Conservation (phyloP, 2,329 filamentous ascomycete species). For the Pseudopithomyces chartarum region DNA sequence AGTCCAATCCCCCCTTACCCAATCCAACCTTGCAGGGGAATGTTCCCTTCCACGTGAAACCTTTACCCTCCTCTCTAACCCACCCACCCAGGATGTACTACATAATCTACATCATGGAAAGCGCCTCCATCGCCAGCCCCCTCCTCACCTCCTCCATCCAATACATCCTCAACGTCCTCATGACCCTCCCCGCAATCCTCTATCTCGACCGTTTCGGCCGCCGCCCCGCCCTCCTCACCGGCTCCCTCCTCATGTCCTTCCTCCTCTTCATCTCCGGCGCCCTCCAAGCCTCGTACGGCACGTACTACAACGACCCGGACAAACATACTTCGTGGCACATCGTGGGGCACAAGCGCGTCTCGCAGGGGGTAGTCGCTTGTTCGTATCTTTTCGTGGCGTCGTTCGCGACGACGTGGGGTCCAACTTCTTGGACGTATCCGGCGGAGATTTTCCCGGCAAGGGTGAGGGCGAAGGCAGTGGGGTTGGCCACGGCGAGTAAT, state of each 20-base stretch:
- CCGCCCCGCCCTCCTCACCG: constrained; percentile 60
- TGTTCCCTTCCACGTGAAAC: not conserved
- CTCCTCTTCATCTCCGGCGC: constrained; percentile 65
- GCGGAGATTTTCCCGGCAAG: constrained; percentile 48
- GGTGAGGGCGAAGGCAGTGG: constrained; percentile 49
- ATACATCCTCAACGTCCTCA: constrained; percentile 66
- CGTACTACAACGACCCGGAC: constrained; percentile 38
- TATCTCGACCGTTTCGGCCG: constrained; percentile 65
- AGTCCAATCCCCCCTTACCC: too few relatives aligned
- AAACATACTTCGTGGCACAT: constrained; percentile 64
- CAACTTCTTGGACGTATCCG: constrained; percentile 44
- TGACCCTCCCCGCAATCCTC: constrained; percentile 65
- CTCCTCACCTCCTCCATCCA: constrained; percentile 66
- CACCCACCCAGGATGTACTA: constrained; percentile 52
- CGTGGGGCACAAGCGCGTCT: constrained; percentile 53
- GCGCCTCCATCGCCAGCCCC: constrained; percentile 60
- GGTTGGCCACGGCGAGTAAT: constrained; percentile 45
- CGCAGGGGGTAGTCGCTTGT: constrained; percentile 58
- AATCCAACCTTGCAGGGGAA: too few relatives aligned
- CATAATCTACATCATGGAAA: constrained; percentile 65
- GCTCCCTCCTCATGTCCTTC: constrained; percentile 63
- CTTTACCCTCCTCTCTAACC: not conserved
- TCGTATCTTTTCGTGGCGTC: constrained; percentile 52
- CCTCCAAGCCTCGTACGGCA: constrained; percentile 64
- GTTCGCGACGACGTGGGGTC: constrained; percentile 50